Evolutionary conservation across 441 rosid species (phyloP).

Genomic region (Theobroma grandiflorum): DNA sequence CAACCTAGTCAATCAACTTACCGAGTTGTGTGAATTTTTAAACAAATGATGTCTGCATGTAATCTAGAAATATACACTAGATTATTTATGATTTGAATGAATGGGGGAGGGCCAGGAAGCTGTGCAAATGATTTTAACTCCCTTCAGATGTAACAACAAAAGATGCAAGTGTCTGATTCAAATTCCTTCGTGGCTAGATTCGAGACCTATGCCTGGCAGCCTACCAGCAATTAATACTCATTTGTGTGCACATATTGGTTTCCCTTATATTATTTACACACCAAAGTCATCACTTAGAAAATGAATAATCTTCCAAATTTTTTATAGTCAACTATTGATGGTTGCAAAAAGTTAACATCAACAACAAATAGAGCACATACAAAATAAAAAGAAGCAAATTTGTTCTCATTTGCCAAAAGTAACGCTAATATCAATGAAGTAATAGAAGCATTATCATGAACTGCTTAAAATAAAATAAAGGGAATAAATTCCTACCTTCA

Average conservation of each 20-base stretch:
- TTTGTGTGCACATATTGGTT: no score
- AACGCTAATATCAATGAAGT: conserved; percentile 1
- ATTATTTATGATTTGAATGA: background rate
- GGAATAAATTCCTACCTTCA: conserved; percentile 62
- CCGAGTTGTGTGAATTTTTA: background rate
- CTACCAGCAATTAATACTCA: no score
- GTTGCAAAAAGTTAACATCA: conserved; percentile 4
- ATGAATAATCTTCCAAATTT: conserved; percentile 1
- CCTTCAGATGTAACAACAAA: background rate
- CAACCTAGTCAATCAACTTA: conserved; percentile 3
- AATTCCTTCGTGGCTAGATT: background rate
- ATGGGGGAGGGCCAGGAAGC: background rate
- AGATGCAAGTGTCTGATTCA: background rate
- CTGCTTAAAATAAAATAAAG: conserved; percentile 1
- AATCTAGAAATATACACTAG: background rate
- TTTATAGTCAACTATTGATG: background rate
- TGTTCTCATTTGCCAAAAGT: conserved; percentile 9
- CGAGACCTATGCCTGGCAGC: no score
- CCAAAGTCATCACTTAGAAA: conserved; percentile 17
- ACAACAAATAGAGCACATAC: background rate
- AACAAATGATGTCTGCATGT: background rate
- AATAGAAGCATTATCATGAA: conserved; percentile 1
- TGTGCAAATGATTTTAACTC: background rate
- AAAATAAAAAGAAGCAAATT: background rate
- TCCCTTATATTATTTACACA: background rate